Evolutionary conservation across 805 yeast species (phyloP).

Genomic region (Millerozyma acaciae): DNA sequence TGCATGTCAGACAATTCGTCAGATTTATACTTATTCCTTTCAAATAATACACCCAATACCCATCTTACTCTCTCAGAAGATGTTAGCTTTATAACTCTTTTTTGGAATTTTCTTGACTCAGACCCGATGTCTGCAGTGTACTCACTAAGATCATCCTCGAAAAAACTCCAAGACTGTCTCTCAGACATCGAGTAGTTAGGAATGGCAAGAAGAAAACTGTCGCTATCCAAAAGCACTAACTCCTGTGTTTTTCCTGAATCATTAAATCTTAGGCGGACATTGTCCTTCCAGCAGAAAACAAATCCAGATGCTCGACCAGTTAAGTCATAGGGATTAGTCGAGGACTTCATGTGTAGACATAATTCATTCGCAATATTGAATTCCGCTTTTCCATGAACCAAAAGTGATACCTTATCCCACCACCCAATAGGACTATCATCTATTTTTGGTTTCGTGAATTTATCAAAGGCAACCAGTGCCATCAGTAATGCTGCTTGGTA

Average conservation of each 20-base stretch:
- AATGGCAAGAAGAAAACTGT: slow-evolving; percentile 52
- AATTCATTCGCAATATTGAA: slow-evolving; percentile 50
- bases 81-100: slow-evolving; percentile 51
- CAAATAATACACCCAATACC: slow-evolving; percentile 73
- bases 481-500: slow-evolving; percentile 58
- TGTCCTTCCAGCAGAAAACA: slow-evolving; percentile 60
- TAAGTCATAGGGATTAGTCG: slow-evolving; percentile 54
- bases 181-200: slow-evolving; percentile 45
- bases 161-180: slow-evolving; percentile 35
- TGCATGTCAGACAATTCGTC: slow-evolving; percentile 32
- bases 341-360: slow-evolving; percentile 61
- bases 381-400: slow-evolving; percentile 50
- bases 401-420: slow-evolving; percentile 53
- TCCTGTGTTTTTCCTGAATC: slow-evolving; percentile 47
- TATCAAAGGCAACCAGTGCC: slow-evolving; percentile 39
- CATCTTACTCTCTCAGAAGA: slow-evolving; percentile 65
- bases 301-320: slow-evolving; percentile 60
- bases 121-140: slow-evolving; percentile 18
- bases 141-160: slow-evolving; percentile 22
- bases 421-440: slow-evolving; percentile 45
- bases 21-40: slow-evolving; percentile 45
- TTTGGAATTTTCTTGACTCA: slow-evolving; percentile 31
- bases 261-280: slow-evolving; percentile 48
- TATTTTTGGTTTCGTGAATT: slow-evolving; percentile 42
- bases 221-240: slow-evolving; percentile 51